Base-by-base conservation (phyloP, 2,329 filamentous ascomycete species). In the Onygenales sp. region DNA sequence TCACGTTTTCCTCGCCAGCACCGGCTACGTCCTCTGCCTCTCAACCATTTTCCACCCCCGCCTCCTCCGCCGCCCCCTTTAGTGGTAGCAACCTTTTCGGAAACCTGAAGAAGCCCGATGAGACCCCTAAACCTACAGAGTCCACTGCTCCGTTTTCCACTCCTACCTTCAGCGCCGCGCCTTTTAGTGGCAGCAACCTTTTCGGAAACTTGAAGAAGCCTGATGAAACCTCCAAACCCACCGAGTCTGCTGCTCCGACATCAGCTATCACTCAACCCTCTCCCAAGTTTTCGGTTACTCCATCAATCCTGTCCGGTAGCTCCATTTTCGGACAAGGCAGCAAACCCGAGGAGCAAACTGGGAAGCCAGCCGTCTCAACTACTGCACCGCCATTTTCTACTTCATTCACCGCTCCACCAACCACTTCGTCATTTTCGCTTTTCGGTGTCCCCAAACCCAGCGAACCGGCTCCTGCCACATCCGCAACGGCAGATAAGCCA, bases 151-250 rank as follows among this genome's bases (percentile, higher is more conserved):
- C 47, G 2, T 14, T 49, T n/a, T 49, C 39, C 11, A 49, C 45
- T 2, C 52, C 52, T 34, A 42, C 58, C 36, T 56, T 60, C 37
- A 42, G 39, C 47, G 14, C 57, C 2, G 63, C 63, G 21, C 47
- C 52, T 6, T 39, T 43, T 56, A 56, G 62, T 9, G 59, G 59
- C 6, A 58, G 60, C 27, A 56, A 58, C 8, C 53, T 63, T 14
- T 65, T 67, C 52, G 61, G 59, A 13, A 42, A 27, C 48, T 13
- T 32, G 39, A 50, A 56, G 5, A 61, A 59, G 46, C 42, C 59
- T 6, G 51, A 58, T n/a, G 55, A 59, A 39, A 43, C 57, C 40
- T 21, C 60, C 27, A 54, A 61, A 36, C 53, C 61, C 14, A 57
- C 52, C 13, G 40, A 49, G 4, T 37, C 45, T 5, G 21, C 33